Evolutionary conservation across 305 asterid genomes (phyloP), one percentile per base, ranked within the genome.

Genomic region (Ilex paraguariensis): DNA sequence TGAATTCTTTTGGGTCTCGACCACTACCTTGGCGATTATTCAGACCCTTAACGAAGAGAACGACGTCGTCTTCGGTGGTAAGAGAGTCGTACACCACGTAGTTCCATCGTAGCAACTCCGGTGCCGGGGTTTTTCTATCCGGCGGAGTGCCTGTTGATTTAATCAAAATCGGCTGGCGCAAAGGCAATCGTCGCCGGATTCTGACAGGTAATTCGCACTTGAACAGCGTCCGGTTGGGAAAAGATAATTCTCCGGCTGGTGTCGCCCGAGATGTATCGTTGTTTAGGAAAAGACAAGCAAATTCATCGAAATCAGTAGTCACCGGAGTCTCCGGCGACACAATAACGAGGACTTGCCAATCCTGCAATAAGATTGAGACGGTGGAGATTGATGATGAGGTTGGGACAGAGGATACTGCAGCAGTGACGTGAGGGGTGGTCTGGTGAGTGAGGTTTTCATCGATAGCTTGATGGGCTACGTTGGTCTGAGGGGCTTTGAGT

Each of bases 291-390:
- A 72, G 30, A 44, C 95, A 91, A 32, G 60, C 56, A 53, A 79
- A 79, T 2, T 72, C 69, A 1, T 31, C 66, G 0, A n/a, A 13
- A 21, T 59, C 9, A 8, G 42, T 46, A 0, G 14, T 8, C 21
- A 46, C 14, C 0, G 36, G 13, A 39, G 63, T 21, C 4, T 76
- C 70, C n/a, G 91, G 79, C 0, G 87, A 62, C 15, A 73, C 75
- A 17, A 91, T 74, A 0, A 88, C 84, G 59, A 85, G 84, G 5
- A 91, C 79, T 70, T 88, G 88, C 96, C 97, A 91, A 64, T 73
- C 93, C 4, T 82, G 98, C 39, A 91, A 65, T 33, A 88, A 86
- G 56, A 88, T 63, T 3, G 95, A 66, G 31, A 77, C 71, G 59
- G 84, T 70, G 51, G 89, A 51, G n/a, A 74, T 33, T 4, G 65